Conservation (phyloP, 2,329 filamentous ascomycete genomes). For the Penicillium capsulatum region DNA sequence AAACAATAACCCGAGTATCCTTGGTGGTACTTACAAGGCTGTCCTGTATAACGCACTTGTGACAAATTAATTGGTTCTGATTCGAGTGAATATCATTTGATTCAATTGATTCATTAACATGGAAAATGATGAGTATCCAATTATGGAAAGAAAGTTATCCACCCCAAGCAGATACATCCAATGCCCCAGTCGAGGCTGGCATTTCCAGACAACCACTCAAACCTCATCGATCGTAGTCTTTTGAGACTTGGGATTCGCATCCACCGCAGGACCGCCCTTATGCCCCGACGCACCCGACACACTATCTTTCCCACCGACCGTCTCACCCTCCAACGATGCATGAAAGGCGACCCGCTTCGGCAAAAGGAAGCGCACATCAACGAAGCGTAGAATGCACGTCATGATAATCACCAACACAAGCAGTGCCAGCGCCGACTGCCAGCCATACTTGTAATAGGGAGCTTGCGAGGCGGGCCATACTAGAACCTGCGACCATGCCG, state of each 20-base stretch:
- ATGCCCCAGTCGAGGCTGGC: too few relatives aligned
- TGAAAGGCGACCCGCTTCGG: slow-evolving; percentile 22
- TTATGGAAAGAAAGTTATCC: too few relatives aligned
- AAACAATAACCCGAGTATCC: too few relatives aligned
- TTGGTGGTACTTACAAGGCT: too few relatives aligned
- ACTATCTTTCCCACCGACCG: slow-evolving; percentile 9
- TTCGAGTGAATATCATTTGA: too few relatives aligned
- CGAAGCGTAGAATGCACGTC: slow-evolving; percentile 42
- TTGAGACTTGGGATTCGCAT: slow-evolving; percentile 1
- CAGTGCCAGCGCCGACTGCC: slow-evolving; percentile 47
- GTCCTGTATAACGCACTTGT: too few relatives aligned
- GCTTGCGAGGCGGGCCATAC: slow-evolving; percentile 52
- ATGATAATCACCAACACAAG: slow-evolving; percentile 46
- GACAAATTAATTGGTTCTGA: too few relatives aligned
- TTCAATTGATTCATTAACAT: too few relatives aligned
- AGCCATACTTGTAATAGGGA: slow-evolving; percentile 49
- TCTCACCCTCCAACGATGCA: slow-evolving; percentile 13
- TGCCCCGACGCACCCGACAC: neutral
- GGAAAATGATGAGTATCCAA: too few relatives aligned
- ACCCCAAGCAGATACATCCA: too few relatives aligned
- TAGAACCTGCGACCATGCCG: slow-evolving; percentile 51
- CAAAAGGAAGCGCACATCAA: slow-evolving; percentile 44
- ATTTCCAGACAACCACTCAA: too few relatives aligned
- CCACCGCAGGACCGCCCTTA: neutral
- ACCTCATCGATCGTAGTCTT: neutral